Percentiles rank a stretch among this genome's conserved stretches.
Conservation (phyloP, 345 rosid genomes). For the Triadica sebifera region DNA sequence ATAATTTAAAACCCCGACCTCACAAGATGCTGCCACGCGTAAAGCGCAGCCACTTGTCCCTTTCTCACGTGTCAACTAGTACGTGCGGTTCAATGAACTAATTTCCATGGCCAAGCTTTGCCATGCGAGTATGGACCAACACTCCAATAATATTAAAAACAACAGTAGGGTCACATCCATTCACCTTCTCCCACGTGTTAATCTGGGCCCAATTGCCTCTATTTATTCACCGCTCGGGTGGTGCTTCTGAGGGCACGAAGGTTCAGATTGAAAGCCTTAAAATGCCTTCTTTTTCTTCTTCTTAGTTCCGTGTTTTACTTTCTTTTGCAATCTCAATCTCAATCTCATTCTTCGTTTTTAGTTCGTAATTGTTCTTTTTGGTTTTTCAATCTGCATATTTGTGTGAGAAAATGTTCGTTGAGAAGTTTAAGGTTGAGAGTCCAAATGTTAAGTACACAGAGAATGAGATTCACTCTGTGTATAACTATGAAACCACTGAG, state of each 20-base stretch:
- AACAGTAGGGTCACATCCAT: conserved; percentile 23
- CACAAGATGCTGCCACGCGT: conserved; percentile 21
- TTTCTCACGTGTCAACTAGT: conserved; percentile 3
- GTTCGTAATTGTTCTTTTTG: not conserved
- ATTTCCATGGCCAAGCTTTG: conserved; percentile 17
- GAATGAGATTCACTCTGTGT: conserved; percentile 76
- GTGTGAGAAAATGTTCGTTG: conserved; percentile 63
- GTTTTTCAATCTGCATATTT: too few species aligned
- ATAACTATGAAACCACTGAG: conserved; percentile 88
- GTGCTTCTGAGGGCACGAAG: not conserved
- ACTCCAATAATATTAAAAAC: not conserved
- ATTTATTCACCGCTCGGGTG: conserved; percentile 19
- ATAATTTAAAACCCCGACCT: not conserved
- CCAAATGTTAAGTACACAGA: conserved; percentile 88
- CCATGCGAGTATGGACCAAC: not conserved
- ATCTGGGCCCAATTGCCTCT: not conserved
- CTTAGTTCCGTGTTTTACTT: too few species aligned
- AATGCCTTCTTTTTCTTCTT: not conserved
- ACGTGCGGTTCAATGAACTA: conserved; percentile 8
- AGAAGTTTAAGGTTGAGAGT: conserved; percentile 81
- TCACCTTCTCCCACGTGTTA: conserved; percentile 32
- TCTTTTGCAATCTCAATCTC: not conserved
- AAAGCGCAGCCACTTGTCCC: conserved; percentile 1
- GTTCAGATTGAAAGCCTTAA: conserved; percentile 1
- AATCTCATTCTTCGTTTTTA: not conserved